Conservation (phyloP, 352 stramenopile genomes). For the Phytophthora tubulina region DNA sequence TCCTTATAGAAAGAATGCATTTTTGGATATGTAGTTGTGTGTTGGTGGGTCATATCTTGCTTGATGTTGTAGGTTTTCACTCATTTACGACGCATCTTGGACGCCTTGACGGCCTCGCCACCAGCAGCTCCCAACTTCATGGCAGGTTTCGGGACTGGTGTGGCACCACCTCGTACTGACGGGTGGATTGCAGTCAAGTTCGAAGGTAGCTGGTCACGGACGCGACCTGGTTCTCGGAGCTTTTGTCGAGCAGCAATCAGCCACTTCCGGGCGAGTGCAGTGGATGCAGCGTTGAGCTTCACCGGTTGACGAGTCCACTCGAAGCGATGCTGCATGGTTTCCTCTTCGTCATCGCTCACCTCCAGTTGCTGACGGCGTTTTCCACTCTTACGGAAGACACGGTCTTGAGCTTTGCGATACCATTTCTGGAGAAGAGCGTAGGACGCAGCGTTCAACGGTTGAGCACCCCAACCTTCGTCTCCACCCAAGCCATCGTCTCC, state of each 20-base stretch:
- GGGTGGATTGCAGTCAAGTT: conserved; percentile 69
- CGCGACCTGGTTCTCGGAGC: conserved; percentile 62
- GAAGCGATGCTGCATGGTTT: conserved; percentile 67
- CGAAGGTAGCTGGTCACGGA: conserved; percentile 46
- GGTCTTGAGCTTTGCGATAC: conserved; percentile 92
- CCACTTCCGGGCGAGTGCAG: conserved; percentile 86
- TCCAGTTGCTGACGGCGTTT: conserved; percentile 69
- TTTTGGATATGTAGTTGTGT: conserved; percentile 36
- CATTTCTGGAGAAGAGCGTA: conserved; percentile 93
- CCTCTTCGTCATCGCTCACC: conserved; percentile 91
- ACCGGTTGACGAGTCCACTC: conserved; percentile 86
- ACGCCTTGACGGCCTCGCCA: conserved; percentile 60
- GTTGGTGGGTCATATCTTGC: conserved; percentile 2
- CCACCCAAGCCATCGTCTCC: conserved; percentile 28
- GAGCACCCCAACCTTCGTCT: conserved; percentile 55
- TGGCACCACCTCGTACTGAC: conserved; percentile 58
- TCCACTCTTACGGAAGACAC: conserved; percentile 84
- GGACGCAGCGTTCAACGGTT: conserved; percentile 87
- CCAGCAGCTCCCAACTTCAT: conserved; percentile 82
- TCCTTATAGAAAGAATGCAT: conserved; percentile 49
- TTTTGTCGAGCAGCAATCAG: conserved; percentile 70
- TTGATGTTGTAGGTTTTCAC: conserved; percentile 3
- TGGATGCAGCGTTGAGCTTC: conserved; percentile 77
- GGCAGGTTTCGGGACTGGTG: conserved; percentile 71
- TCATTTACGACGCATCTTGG: conserved; percentile 78